Conservation (phyloP, 2,329 filamentous ascomycete genomes). For the Cladophialophora psammophila region DNA sequence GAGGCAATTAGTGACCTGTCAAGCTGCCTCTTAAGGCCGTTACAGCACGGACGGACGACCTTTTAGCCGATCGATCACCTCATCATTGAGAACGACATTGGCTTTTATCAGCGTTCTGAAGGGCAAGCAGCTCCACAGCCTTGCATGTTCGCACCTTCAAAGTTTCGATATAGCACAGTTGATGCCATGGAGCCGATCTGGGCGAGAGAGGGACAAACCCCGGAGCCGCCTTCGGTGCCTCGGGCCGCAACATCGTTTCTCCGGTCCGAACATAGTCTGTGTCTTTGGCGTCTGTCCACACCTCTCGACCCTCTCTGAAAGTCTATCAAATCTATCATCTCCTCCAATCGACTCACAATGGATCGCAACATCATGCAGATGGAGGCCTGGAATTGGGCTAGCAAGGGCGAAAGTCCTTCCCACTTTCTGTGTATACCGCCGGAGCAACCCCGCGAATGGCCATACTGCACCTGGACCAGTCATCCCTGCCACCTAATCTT, state of each 20-base stretch:
- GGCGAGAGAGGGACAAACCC: neutral
- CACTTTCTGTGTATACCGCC: no score
- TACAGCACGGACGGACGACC: neutral
- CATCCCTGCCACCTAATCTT: neutral
- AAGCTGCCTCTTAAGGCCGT: conserved; percentile 15
- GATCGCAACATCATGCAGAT: conserved; percentile 50
- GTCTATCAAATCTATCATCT: no score
- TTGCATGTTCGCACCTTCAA: neutral
- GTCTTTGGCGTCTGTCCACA: no score
- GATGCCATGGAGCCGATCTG: neutral
- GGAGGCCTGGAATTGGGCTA: no score
- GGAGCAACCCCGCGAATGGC: neutral
- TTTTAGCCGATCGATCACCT: conserved; percentile 15
- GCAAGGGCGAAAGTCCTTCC: no score
- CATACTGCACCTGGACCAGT: neutral
- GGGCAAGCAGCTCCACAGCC: neutral
- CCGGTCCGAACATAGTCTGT: conserved; percentile 2
- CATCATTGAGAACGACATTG: neutral
- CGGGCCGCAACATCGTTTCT: conserved; percentile 15
- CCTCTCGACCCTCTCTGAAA: no score
- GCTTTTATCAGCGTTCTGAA: neutral
- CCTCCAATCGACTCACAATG: no score
- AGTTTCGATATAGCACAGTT: neutral
- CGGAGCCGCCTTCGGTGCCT: conserved; percentile 6
- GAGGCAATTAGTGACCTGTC: conserved; percentile 20